Evolutionary conservation across 257 asterid genomes (phyloP), one percentile per base, ranked within the genome.

Genomic region (Primulina eburnea): DNA sequence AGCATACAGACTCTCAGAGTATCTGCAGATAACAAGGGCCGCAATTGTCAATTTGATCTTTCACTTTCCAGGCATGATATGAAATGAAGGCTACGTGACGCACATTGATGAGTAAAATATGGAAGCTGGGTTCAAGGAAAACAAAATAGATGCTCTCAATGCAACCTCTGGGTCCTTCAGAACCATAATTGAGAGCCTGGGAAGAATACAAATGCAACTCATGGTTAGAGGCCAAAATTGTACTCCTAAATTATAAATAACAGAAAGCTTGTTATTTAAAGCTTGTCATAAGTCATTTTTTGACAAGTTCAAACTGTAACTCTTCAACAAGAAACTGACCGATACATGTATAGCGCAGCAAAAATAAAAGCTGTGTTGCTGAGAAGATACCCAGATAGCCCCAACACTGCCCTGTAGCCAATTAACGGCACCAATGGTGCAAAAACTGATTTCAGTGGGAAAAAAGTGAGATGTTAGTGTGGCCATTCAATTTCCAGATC

Each of bases 71-170:
- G 57, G 64, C 69, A n/a, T 64, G 32, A 60, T 61, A 2, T 28
- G 62, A 73, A 33, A 60, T 14, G 63, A 80, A 63, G 80, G 79
- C 62, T 68, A 72, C 58, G 72, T 85, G 75, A 71, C 65, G 57
- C 85, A 93, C 99, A 93, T 81, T 68, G 99, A 81, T 20, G 99
- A 89, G 90, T 90, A 93, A 89, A 93, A 93, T 81, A 93, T 74
- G 69, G 99, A 90, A 67, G 99, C 99, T 28, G 96, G 99, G 77
- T 90, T 93, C 60, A 90, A 86, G 95, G 96, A 93, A 82, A 93
- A 90, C 88, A 90, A 80, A 56, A 88, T 65, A 34, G 97, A 81
- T 68, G 99, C 95, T 77, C 96, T 85, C 77, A 90, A 65, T 56
- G 99, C 92, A 75, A 82, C 72, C 76, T 87, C 92, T 43, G 81